Base-by-base conservation (phyloP, 257 asterid genomes). In the Ballota nigra region DNA sequence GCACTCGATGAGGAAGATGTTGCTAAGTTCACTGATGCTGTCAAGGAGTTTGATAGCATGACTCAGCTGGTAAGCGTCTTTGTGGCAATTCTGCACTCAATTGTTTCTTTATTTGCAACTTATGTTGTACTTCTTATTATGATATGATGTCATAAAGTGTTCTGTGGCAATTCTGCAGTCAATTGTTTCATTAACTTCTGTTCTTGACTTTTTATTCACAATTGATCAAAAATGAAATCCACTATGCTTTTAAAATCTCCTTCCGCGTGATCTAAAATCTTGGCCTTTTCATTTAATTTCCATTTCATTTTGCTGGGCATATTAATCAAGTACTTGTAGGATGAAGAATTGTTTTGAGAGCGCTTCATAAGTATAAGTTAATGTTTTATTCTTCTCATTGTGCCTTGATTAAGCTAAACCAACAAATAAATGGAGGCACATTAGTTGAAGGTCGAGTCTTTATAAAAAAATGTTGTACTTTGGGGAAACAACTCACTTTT, bases 1-100 rank as follows among this genome's bases (percentile, higher is more conserved):
- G 96, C 98, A 28, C 22, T 90, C 53, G 98, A 95, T 71, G 99
- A 92, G 84, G 99, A 95, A 87, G 97, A 95, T 81, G 76, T 95
- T 75, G 96, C 83, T 59, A 92, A 87, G 86, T 95, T 95, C 74
- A 95, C 99, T 31, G 93, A 83, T 81, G 99, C 98, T 81, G 92
- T 95, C 66, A 95, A 92, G 87, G 96, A 95, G 77, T 95, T 83
- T 41, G 99, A 95, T 79, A 92, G 97, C 83, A 92, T 85, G 86
- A 80, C 87, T 62, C 84, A 71, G 67, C 81, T 85, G 83, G 89
- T 85, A 77, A 68, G 68, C 31, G 60, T 52, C 34, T 20, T 47
- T 41, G n/a, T 8, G 43, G 43, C 43, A 36, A 36, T 36, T 36
- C 12, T 36, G 43, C 43, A 36, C 8, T 36, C 43, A 36, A 7